phyloP scores from a whole-genome alignment of 2,329 filamentous ascomycete genomes.

The Cytospora piceicola region DNA sequence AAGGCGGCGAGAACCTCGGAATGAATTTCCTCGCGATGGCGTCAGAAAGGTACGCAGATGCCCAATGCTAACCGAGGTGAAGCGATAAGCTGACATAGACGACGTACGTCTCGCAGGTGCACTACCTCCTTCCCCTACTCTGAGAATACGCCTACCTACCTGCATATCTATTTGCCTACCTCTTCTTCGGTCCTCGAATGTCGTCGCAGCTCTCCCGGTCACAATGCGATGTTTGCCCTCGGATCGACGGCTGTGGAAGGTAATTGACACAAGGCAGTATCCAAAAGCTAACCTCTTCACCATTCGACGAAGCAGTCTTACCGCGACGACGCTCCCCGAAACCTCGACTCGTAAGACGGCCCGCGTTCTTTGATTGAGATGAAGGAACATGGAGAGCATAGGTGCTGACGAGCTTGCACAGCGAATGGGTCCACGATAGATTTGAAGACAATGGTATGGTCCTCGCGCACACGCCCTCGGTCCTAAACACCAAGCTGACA shows the following conservation, averaged over 20 bases:
- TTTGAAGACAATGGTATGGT: conserved; percentile 72
- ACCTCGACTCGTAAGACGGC: conserved; percentile 68
- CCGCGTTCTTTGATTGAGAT: conserved; percentile 10
- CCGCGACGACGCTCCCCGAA: conserved; percentile 64
- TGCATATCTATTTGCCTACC: conserved; percentile 11
- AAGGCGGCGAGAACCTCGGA: conserved; percentile 40
- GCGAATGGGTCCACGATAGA: conserved; percentile 94
- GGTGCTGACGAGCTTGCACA: conserved; percentile 43
- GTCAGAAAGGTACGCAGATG: conserved; percentile 76
- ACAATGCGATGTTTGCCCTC: conserved; percentile 36
- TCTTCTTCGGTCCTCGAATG: conserved; percentile 39
- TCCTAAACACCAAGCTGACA: conserved; percentile 11
- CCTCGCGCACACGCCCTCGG: not conserved
- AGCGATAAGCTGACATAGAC: conserved; percentile 17
- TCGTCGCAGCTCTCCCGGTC: conserved; percentile 38
- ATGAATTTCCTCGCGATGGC: conserved; percentile 74
- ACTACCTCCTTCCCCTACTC: conserved; percentile 40
- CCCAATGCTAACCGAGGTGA: conserved; percentile 1
- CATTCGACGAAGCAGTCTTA: conserved; percentile 57
- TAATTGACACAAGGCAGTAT: conserved; percentile 41
- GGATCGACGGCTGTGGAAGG: conserved; percentile 38
- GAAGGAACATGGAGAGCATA: conserved; percentile 3
- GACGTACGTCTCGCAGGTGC: conserved; percentile 31
- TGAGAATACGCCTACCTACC: conserved; percentile 28
- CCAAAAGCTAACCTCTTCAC: conserved; percentile 48